Percentiles rank a stretch among this genome's conserved stretches.
Conservation (phyloP, 495 filamentous ascomycete genomes). For the Penicillium soppii region DNA sequence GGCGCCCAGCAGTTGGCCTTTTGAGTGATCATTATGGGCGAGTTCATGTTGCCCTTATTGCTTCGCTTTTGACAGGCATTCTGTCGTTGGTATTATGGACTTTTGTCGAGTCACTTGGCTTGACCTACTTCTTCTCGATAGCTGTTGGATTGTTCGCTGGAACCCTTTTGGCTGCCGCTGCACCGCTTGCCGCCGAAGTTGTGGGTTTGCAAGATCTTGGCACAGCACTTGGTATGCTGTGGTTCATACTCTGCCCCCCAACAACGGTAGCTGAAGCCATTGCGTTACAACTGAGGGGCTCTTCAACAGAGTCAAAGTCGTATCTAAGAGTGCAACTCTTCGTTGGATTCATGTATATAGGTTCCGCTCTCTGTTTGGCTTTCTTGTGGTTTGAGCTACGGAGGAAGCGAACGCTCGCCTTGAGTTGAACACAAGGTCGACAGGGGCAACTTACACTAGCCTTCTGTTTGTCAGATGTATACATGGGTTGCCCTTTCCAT, state of each 20-base stretch:
- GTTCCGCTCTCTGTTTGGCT: constrained; percentile 34
- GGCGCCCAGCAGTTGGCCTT: constrained; percentile 66
- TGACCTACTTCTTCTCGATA: constrained; percentile 64
- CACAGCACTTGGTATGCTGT: constrained; percentile 60
- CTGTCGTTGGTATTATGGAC: constrained; percentile 68
- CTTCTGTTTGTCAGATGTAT: too few relatives aligned
- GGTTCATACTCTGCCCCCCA: constrained; percentile 63
- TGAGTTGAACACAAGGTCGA: not conserved
- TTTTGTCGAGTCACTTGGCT: constrained; percentile 55
- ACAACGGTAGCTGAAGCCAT: constrained; percentile 64
- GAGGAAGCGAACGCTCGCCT: not conserved
- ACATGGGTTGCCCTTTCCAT: too few relatives aligned
- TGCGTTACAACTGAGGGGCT: constrained; percentile 56
- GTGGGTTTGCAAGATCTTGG: constrained; percentile 62
- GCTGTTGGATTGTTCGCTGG: constrained; percentile 59
- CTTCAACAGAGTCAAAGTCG: constrained; percentile 25
- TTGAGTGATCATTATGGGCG: constrained; percentile 64
- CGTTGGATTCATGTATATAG: constrained; percentile 58
- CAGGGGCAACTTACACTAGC: not conserved
- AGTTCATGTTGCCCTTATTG: constrained; percentile 58
- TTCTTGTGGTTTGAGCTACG: not conserved
- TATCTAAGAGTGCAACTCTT: constrained; percentile 66
- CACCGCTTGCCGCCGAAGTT: constrained; percentile 42
- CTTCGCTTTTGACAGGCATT: constrained; percentile 58
- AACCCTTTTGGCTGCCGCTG: constrained; percentile 22